Evolutionary conservation across 768 basidiomycete species (phyloP).

Genomic region (Phlegmacium glaucopus): DNA sequence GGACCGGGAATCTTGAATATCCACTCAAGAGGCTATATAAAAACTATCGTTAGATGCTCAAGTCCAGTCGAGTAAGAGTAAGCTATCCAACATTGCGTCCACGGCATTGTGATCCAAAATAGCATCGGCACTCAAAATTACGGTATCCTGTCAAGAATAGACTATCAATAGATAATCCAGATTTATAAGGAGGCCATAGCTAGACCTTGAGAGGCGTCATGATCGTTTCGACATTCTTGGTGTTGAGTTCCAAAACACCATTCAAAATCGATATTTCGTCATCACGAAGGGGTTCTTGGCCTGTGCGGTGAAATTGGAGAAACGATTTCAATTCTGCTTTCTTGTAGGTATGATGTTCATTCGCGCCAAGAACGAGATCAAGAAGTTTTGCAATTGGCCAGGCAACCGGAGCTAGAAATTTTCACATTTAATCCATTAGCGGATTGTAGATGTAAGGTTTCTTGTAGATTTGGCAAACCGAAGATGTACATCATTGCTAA

Average conservation of each 20-base stretch:
- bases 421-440: conserved; percentile 33
- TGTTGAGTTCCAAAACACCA: conserved; percentile 74
- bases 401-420: conserved; percentile 63
- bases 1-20: conserved; percentile 91
- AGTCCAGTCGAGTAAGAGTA: not conserved
- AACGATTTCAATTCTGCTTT: conserved; percentile 80
- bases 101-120: conserved; percentile 77
- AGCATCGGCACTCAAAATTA: conserved; percentile 74
- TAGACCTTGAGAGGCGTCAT: conserved; percentile 75
- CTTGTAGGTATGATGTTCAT: conserved; percentile 75
- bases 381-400: conserved; percentile 81
- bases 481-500: conserved; percentile 67
- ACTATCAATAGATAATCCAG: not conserved
- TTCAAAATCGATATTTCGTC: conserved; percentile 82
- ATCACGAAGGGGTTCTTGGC: conserved; percentile 74
- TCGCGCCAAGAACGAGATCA: conserved; percentile 73
- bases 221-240: conserved; percentile 70
- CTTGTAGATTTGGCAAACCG: conserved; percentile 32
- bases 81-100: conserved; percentile 56
- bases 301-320: conserved; percentile 74
- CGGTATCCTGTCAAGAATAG: conserved; percentile 56
- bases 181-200: conserved; percentile 12
- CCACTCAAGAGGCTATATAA: conserved; percentile 62
- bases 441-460: conserved; percentile 9
- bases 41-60: conserved; percentile 1